Base-by-base conservation (phyloP, 2,329 filamentous ascomycete genomes). In the Aspergillus sp. region DNA sequence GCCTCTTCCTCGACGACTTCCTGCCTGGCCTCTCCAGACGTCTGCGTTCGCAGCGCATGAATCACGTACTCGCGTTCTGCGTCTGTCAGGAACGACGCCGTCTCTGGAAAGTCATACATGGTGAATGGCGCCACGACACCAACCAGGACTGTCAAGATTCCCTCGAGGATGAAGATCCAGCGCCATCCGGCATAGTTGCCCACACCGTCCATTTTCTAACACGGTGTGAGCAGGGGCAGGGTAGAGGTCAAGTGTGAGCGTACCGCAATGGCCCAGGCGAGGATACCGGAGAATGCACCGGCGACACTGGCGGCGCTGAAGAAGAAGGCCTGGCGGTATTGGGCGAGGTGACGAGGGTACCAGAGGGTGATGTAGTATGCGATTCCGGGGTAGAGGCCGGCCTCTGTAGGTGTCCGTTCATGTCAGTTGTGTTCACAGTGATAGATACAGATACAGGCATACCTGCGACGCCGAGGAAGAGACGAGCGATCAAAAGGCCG, bases 101-200 rank as follows among this genome's bases (percentile, higher is more conserved):
- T 78, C 46, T 78, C 75, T 0, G 78, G 78, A 19, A 70, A 78
- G 54, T 82, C 79, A 23, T 76, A 72, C 11, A 82, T 76, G n/a
- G 73, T 70, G 57, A 78, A 79, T 50, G 75, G 79, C 12, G 77
- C 75, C 2, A 74, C 46, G 7, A 75, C 51, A 2, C 78, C 77
- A 4, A 81, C 70, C 4, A 77, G 50, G 8, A 80, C 68, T 1
- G 79, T 81, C 3, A 78, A 66, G 1, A 82, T 65, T 3, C 80
- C 80, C 62, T 82, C 80, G 12, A 81, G 64, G 40, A 81, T 80
- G 58, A 81, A 80, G 47, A 80, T 79, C 80, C 79, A 80, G 50
- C 79, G 70, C 80, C 80, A 82, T 45, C 78, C 79, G 15, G 70
- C 70, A 47, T 75, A 76, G 6, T 77, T 77, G 3, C 73, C 76